phyloP scores from a whole-genome alignment of 495 filamentous ascomycete species.

The Jackrogersella minutella region DNA sequence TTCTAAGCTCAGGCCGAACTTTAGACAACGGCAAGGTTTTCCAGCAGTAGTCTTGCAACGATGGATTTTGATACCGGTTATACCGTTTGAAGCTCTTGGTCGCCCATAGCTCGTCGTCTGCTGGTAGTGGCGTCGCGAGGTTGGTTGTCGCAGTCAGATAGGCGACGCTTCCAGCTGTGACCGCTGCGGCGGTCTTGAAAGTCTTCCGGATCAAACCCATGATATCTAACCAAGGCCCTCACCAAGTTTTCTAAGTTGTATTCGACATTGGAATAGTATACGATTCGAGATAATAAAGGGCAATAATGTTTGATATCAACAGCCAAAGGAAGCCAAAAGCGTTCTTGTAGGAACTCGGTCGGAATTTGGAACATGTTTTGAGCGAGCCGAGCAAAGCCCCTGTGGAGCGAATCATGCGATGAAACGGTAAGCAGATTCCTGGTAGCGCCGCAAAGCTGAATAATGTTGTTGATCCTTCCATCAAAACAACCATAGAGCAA shows the following conservation, averaged over 20 bases:
- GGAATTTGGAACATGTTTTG: not conserved
- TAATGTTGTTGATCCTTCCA: no score
- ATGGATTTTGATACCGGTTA: constrained; percentile 68
- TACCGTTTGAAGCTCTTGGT: constrained; percentile 59
- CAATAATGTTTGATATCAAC: not conserved
- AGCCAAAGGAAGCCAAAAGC: not conserved
- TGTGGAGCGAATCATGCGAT: not conserved
- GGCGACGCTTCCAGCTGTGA: constrained; percentile 40
- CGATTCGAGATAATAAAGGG: no score
- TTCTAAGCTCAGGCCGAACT: constrained; percentile 68
- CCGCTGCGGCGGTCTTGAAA: constrained; percentile 45
- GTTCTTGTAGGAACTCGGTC: not conserved
- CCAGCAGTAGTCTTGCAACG: constrained; percentile 65
- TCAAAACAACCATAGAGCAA: no score
- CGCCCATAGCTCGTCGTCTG: constrained; percentile 65
- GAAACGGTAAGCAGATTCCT: no score
- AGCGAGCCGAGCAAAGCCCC: not conserved
- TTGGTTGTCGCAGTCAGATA: constrained; percentile 50
- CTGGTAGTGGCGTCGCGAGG: constrained; percentile 54
- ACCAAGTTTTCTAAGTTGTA: not conserved
- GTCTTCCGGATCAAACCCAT: constrained; percentile 58
- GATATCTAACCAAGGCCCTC: not conserved
- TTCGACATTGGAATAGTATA: no score
- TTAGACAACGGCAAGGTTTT: constrained; percentile 66
- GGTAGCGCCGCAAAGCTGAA: no score